Evolutionary conservation across 495 filamentous ascomycete species (phyloP), one percentile per base, ranked within the genome.

Genomic region (Pyrenula massariospora): DNA sequence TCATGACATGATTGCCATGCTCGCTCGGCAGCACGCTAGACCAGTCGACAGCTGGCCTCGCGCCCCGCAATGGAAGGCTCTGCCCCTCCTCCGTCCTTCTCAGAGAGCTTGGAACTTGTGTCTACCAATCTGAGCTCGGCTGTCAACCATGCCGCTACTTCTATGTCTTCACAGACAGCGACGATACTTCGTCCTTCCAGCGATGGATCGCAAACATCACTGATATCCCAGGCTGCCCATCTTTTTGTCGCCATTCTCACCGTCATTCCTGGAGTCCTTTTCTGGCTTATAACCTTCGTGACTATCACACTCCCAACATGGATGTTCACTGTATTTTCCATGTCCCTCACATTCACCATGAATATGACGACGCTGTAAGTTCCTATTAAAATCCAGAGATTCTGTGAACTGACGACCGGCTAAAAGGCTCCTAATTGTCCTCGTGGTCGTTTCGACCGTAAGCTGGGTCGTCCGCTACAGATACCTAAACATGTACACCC

Each of bases 381-480:
- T 31, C 50, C 21, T 31, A n/a, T 10, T 19, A 47, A 23, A 15
- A 12, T 22, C 55, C 12, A 24, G 10, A 55, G 22, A 50, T 12
- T 21, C 24, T 19, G 3, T 21, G 21, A 64, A 36, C 61, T 65
- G n/a, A 1, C n/a, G 2, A 24, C 15, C 12, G 0, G 1, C 23
- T 24, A 20, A n/a, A 61, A 91, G 88, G 23, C 77, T 93, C 64
- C 70, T 97, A 59, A 90, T 97, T 58, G 62, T 89, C 21, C 69
- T 87, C 24, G 84, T 78, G 48, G 76, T 93, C 58, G 81, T 85
- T 21, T 93, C 89, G 42, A 89, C 84, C 15, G 75, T 92, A 56
- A 91, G 83, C 65, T 97, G 91, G 90, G 83, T 96, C 57, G 85
- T 98, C 53, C 79, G 93, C 24, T 98, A 98, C 73, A 85, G 93